Evolutionary conservation across 78 protist species (phyloP).

Genomic region (Protostelium mycophagum): DNA sequence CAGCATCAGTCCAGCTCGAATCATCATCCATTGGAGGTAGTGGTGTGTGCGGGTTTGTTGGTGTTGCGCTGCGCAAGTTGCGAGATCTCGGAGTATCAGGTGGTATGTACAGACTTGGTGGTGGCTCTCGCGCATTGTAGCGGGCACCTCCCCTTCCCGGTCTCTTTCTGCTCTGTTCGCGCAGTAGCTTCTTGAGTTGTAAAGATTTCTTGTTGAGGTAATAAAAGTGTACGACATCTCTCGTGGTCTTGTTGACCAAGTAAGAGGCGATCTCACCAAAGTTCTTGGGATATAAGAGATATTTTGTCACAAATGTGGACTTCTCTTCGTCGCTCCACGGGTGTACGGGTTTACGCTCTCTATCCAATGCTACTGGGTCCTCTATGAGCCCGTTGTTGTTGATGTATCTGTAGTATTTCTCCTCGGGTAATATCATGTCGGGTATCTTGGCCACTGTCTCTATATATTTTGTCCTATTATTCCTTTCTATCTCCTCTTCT

Average conservation of each 20-base stretch:
- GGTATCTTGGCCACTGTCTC: neutral
- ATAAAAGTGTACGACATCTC: constrained; percentile 45
- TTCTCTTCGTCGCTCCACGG: constrained; percentile 49
- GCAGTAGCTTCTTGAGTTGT: constrained; percentile 22
- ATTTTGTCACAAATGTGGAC: constrained; percentile 47
- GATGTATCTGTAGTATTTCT: neutral
- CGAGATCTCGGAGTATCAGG: neutral
- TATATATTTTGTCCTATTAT: neutral
- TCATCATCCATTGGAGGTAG: neutral
- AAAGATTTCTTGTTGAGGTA: constrained; percentile 43
- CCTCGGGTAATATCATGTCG: neutral
- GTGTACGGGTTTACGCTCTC: constrained; percentile 28
- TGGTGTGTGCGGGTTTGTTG: neutral
- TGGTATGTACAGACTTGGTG: too few relatives aligned
- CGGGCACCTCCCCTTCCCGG: neutral
- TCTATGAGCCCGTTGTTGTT: constrained; percentile 31
- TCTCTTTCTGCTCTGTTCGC: neutral
- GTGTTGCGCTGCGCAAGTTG: neutral
- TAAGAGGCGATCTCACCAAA: constrained; percentile 40
- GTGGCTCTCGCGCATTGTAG: neutral
- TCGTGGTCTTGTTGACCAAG: constrained; percentile 27
- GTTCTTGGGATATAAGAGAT: constrained; percentile 37
- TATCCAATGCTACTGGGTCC: constrained; percentile 31
- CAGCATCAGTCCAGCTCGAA: constrained; percentile 21
- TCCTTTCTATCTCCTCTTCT: neutral